Base-by-base conservation (phyloP, 1,139 yeast species). In the Saccharomyces hybrid region DNA sequence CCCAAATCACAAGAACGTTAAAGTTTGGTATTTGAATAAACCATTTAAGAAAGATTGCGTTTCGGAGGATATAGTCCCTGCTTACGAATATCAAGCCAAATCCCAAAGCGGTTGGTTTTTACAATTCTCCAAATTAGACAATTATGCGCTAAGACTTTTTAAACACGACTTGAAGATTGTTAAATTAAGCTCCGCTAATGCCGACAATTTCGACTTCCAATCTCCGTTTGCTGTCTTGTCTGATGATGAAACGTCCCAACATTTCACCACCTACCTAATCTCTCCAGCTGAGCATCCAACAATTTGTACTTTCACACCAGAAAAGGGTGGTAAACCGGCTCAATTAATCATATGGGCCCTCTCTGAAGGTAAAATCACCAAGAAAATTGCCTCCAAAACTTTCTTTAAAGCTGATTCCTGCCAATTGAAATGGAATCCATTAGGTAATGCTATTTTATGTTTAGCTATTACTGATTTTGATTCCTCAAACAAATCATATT, bases 391-490 rank as follows among this genome's bases (percentile, higher is more conserved):
- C 53, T 83, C 85, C 59, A 93, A 93, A 71, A 83, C 88, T 56
- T 89, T 95, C 66, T 93, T 93, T 80, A 91, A 91, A 75, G 98
- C 98, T 49, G 99, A 95, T 69, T 82, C 86, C 64, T 95, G 97
- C 71, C 86, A 82, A 63, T 81, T 93, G 75, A 86, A 83, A 70
- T 95, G 99, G 99, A 95, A 95, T 72, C 79, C 84, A 48, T 78
- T 90, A 61, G 99, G 99, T 55, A 95, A 98, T 58, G 96, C 98
- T 9, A 78, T 93, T 61, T 77, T 95, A 67, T 97, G 96, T 55
- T 80, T 91, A 65, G 96, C 97, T 8, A 87, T 95, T 52, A 93
- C 98, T 27, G 99, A 93, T 72, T 96, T 93, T 63, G 99, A 95
- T 73, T 80, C 95, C 49, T 81, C 96, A 27, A 95, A 95, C 71